Conservation (phyloP, 2,329 filamentous ascomycete genomes). For the Colletotrichum sp. region DNA sequence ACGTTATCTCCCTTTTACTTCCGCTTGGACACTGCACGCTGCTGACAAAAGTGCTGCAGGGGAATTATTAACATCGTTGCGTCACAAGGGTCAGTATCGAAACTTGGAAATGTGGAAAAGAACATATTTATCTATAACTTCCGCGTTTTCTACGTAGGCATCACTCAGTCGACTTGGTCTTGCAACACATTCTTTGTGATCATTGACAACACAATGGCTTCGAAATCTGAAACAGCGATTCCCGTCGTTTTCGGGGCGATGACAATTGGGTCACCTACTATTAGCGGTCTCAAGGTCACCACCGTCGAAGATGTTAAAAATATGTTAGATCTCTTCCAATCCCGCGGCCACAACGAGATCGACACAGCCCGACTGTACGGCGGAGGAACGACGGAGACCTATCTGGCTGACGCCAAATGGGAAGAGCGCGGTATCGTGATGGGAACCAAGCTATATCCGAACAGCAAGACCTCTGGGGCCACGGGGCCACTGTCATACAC, state of each 20-base stretch:
- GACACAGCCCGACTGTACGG: slow-evolving; percentile 73
- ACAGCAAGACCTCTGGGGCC: not conserved
- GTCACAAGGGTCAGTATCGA: not conserved
- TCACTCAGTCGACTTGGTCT: not conserved
- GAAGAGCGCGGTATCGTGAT: slow-evolving; percentile 41
- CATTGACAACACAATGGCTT: not conserved
- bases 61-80: not conserved
- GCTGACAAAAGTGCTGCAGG: not conserved
- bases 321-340: not conserved
- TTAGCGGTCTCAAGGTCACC: not conserved
- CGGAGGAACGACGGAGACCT: slow-evolving; percentile 65
- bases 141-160: not conserved
- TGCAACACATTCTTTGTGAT: not conserved
- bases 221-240: not conserved
- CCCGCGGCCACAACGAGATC: slow-evolving; percentile 57
- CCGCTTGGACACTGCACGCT: not conserved
- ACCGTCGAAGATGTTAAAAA: not conserved
- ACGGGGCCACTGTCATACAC: not conserved
- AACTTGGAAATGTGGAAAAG: not conserved
- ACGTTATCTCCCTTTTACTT: not conserved
- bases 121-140: not conserved
- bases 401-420: slow-evolving; percentile 45
- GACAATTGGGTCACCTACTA: not conserved
- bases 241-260: not conserved
- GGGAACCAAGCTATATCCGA: slow-evolving; percentile 47